phyloP scores from a whole-genome alignment of 2,329 filamentous ascomycete genomes.

The Fonsecaea monophora region DNA sequence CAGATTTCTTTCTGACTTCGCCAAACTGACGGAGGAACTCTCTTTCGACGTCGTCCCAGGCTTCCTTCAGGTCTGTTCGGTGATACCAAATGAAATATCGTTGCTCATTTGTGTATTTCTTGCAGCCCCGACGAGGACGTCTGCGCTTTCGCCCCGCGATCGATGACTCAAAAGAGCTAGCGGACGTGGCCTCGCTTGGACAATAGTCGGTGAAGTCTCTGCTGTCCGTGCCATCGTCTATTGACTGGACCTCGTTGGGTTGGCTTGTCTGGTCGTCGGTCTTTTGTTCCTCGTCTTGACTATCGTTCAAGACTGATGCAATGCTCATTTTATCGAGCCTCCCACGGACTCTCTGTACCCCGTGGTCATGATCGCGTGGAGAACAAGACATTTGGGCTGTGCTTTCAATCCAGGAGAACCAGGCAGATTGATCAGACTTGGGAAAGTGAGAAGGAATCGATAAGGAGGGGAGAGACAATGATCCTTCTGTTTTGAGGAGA shows the following conservation, averaged over 20 bases:
- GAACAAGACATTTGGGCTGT: neutral
- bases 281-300: neutral
- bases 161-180: neutral
- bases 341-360: neutral
- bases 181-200: neutral
- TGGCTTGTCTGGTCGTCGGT: neutral
- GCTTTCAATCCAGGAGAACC: neutral
- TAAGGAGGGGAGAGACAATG: neutral
- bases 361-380: neutral
- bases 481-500: neutral
- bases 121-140: slow-evolving; percentile 48
- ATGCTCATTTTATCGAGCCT: slow-evolving; percentile 16
- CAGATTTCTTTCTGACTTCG: slow-evolving; percentile 51
- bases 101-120: slow-evolving; percentile 56
- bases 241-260: neutral
- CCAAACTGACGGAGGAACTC: slow-evolving; percentile 53
- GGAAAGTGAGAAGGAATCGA: neutral
- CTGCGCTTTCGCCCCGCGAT: neutral
- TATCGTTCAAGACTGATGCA: slow-evolving; percentile 14
- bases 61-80: slow-evolving; percentile 52
- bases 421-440: neutral
- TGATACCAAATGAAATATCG: slow-evolving; percentile 60
- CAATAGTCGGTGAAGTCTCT: slow-evolving; percentile 1
- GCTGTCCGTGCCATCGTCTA: neutral
- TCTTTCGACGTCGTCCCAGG: slow-evolving; percentile 55